Evolutionary conservation across 179 eudicot genomes (phyloP).

Genomic region (Drosera spatulata): DNA sequence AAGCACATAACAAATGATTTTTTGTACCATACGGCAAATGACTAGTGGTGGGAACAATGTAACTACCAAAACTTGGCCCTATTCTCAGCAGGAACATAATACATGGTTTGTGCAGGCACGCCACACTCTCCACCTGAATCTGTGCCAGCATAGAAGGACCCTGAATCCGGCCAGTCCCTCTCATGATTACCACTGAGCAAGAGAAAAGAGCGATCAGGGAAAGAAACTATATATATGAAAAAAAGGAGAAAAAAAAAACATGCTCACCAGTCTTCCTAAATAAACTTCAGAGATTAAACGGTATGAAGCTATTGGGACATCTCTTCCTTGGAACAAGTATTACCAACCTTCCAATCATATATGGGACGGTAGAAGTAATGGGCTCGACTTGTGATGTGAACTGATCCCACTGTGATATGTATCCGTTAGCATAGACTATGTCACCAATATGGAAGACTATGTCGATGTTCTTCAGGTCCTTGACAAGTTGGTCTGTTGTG

Average conservation of each 20-base stretch:
- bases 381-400: slow-evolving; percentile 88
- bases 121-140: slow-evolving; percentile 92
- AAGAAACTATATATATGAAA: neutral
- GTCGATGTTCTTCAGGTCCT: slow-evolving; percentile 51
- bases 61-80: slow-evolving; percentile 60
- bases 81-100: slow-evolving; percentile 58
- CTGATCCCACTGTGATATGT: slow-evolving; percentile 89
- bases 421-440: slow-evolving; percentile 73
- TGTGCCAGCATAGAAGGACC: slow-evolving; percentile 44
- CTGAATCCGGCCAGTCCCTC: slow-evolving; percentile 66
- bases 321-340: no score
- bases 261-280: no score
- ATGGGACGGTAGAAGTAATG: slow-evolving; percentile 72
- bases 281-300: no score
- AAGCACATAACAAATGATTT: no score
- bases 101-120: slow-evolving; percentile 62
- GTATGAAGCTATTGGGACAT: no score
- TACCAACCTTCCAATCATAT: slow-evolving; percentile 65
- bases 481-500: slow-evolving; percentile 60
- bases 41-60: no score
- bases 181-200: slow-evolving; percentile 67
- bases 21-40: no score
- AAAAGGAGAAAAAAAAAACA: no score
- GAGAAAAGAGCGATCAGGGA: neutral
- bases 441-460: slow-evolving; percentile 78